A percentile compares a stretch with the other conserved stretches of the same genome.
Evolutionary conservation across 2,329 filamentous ascomycete species (phyloP).

Genomic region (Trichoderma sp.): DNA sequence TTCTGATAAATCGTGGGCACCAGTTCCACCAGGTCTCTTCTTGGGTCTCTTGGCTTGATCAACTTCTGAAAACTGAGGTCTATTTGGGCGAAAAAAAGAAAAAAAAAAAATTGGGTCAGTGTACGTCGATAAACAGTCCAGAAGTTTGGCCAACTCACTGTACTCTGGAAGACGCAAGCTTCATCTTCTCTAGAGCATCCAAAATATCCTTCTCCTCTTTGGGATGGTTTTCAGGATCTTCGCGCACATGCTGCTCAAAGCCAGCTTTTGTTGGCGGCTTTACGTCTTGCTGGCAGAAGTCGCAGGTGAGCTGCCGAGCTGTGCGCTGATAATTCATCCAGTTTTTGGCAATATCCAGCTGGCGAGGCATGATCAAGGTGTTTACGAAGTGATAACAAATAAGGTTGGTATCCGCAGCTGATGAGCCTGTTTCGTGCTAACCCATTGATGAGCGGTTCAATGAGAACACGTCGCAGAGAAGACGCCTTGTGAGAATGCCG

Average conservation of each 20-base stretch:
- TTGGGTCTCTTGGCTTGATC: background rate
- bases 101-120: background rate
- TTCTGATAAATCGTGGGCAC: background rate
- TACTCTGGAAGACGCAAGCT: background rate
- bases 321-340: slow-evolving; percentile 33
- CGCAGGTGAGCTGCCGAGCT: slow-evolving; percentile 32
- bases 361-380: background rate
- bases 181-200: slow-evolving; percentile 31
- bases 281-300: slow-evolving; percentile 32
- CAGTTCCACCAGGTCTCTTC: slow-evolving; percentile 1
- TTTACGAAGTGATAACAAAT: background rate
- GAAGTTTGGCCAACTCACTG: slow-evolving; percentile 9
- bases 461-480: background rate
- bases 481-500: background rate
- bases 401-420: background rate
- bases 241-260: slow-evolving; percentile 34
- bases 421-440: background rate
- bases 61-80: slow-evolving; percentile 5
- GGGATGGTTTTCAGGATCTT: slow-evolving; percentile 28
- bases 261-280: slow-evolving; percentile 30
- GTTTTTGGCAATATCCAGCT: slow-evolving; percentile 21
- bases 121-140: background rate
- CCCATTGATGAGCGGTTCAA: background rate
- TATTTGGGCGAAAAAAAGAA: background rate
- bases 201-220: slow-evolving; percentile 33